A percentile compares a stretch with the other conserved stretches of the same genome.
These are phyloP conservation scores for Beauveria sp. DNA, from an alignment of 2,329 filamentous ascomycete genomes.

Conservation along the genomic window DNA sequence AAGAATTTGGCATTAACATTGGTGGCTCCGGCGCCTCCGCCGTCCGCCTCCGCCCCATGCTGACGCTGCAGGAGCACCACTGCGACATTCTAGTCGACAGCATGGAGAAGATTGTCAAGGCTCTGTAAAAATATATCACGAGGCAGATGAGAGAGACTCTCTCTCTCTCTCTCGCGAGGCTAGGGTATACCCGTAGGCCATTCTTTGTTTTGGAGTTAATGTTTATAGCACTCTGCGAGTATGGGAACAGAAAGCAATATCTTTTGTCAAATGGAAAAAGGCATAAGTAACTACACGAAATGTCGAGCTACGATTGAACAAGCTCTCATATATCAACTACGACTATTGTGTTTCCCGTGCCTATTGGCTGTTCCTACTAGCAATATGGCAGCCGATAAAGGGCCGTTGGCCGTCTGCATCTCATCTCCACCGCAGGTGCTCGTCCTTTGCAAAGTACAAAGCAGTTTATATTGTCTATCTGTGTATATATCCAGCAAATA, in stretches of 20 bases:
- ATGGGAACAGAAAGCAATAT: background rate
- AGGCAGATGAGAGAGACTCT: background rate
- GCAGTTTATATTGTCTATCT: conserved; percentile 6
- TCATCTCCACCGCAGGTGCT: background rate
- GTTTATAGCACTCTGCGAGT: background rate
- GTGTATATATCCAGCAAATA: background rate
- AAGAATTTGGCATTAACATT: conserved; percentile 77
- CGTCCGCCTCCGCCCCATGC: conserved; percentile 78
- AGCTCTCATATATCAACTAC: background rate
- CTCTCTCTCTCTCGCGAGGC: background rate
- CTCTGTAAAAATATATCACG: conserved; percentile 18
- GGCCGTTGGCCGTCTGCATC: too few relatives aligned
- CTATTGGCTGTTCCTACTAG: too few relatives aligned
- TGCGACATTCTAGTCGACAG: conserved; percentile 75
- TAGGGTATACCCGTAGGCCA: background rate
- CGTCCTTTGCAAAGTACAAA: background rate
- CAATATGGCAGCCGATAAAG: too few relatives aligned
- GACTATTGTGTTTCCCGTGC: background rate
- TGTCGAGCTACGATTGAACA: background rate
- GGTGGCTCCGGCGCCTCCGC: conserved; percentile 71
- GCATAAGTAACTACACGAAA: background rate
- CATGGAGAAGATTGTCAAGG: conserved; percentile 64
- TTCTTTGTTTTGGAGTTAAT: conserved; percentile 5
- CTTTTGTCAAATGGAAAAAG: background rate
- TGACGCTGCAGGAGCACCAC: conserved; percentile 87